phyloP scores from a whole-genome alignment of 495 filamentous ascomycete genomes.

The Cairneyella variabilis region DNA sequence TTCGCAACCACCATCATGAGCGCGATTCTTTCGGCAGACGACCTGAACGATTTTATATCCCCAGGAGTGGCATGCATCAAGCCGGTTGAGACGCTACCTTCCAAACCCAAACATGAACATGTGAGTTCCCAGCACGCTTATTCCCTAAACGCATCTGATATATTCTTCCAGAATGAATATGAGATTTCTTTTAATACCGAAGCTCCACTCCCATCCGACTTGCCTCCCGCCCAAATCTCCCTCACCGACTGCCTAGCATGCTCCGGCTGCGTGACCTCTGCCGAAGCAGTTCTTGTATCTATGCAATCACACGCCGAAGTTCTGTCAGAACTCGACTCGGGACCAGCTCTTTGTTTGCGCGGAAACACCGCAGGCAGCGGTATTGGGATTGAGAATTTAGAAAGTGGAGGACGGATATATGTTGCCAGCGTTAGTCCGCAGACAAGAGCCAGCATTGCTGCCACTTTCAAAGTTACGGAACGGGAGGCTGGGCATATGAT shows the following conservation, averaged over 20 bases:
- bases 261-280: conserved; percentile 95
- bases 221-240: conserved; percentile 75
- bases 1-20: conserved; percentile 55
- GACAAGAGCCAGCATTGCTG: conserved; percentile 79
- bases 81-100: conserved; percentile 84
- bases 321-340: conserved; percentile 69
- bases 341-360: conserved; percentile 46
- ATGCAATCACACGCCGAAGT: conserved; percentile 92
- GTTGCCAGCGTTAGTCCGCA: conserved; percentile 92
- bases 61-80: conserved; percentile 98
- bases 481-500: conserved; percentile 76
- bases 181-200: conserved; percentile 82
- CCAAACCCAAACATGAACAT: conserved; percentile 12
- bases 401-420: conserved; percentile 62
- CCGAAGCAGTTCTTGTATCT: conserved; percentile 89
- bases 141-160: conserved; percentile 2
- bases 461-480: conserved; percentile 69
- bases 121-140: not conserved
- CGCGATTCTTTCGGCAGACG: conserved; percentile 92
- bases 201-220: conserved; percentile 38
- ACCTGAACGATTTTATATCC: conserved; percentile 97
- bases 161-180: conserved; percentile 29
- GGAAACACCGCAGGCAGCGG: conserved; percentile 19
- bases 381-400: conserved; percentile 17
- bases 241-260: conserved; percentile 97